These are phyloP conservation scores for Spatholobus suberectus DNA, from an alignment of 306 rosid species.

Conservation along the genomic window DNA sequence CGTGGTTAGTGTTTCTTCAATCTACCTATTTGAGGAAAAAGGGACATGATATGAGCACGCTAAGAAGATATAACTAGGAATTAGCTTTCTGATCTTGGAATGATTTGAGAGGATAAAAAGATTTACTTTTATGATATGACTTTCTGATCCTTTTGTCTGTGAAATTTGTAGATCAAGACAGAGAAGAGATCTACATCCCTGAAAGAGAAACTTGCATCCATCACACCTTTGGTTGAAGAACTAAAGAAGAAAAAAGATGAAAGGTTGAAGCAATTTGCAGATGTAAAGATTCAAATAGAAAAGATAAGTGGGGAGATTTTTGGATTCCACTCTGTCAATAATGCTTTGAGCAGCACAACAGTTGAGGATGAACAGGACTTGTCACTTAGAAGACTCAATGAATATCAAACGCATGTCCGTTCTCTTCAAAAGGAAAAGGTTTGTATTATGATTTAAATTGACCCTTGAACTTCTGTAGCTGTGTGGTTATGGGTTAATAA, in stretches of 20 bases:
- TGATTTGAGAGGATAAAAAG: background rate
- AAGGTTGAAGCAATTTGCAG: conserved; percentile 83
- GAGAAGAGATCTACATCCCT: conserved; percentile 78
- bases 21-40: background rate
- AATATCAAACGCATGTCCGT: conserved; percentile 77
- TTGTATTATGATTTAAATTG: conserved; percentile 18
- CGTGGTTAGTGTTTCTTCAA: background rate
- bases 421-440: conserved; percentile 95
- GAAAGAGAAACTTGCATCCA: conserved; percentile 87
- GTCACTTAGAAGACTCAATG: conserved; percentile 86
- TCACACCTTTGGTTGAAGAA: conserved; percentile 83
- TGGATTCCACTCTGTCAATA: conserved; percentile 58
- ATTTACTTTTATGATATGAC: conserved; percentile 7
- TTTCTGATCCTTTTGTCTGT: conserved; percentile 41
- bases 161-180: conserved; percentile 58
- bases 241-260: conserved; percentile 78
- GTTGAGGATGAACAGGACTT: conserved; percentile 73
- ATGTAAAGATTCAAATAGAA: conserved; percentile 75
- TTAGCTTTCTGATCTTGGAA: background rate
- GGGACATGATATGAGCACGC: background rate
- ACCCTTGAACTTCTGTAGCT: conserved; percentile 14
- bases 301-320: conserved; percentile 88
- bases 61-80: background rate
- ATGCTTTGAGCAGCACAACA: conserved; percentile 38
- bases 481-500: conserved; percentile 19